Evolutionary conservation across 345 rosid genomes (phyloP).

Genomic region (Populus tremula): DNA sequence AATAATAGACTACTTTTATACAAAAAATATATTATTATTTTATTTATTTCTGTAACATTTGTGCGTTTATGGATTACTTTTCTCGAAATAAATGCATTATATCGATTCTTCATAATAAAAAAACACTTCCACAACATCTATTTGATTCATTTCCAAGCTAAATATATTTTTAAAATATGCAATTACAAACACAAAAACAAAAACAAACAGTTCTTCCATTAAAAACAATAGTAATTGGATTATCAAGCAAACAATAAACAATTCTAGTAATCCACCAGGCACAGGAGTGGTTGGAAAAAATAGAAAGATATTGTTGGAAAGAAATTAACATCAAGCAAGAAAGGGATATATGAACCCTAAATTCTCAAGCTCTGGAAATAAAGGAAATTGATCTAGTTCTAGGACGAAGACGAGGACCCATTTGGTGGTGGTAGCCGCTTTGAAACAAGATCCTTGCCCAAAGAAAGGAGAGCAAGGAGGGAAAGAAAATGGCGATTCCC

Average conservation of each 20-base stretch:
- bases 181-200: too few relatives aligned
- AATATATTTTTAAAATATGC: too few relatives aligned
- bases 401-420: not conserved
- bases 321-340: not conserved
- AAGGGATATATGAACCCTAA: not conserved
- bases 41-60: too few relatives aligned
- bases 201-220: not conserved
- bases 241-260: not conserved
- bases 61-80: too few relatives aligned
- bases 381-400: not conserved
- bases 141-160: too few relatives aligned
- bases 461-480: not conserved
- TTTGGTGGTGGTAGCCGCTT: not conserved
- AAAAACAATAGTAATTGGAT: not conserved
- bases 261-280: not conserved
- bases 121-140: too few relatives aligned
- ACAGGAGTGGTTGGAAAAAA: too few relatives aligned
- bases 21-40: too few relatives aligned
- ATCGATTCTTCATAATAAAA: too few relatives aligned
- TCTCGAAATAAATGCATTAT: too few relatives aligned
- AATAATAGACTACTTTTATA: too few relatives aligned
- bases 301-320: not conserved
- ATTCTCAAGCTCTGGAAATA: not conserved
- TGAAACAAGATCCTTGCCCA: not conserved
- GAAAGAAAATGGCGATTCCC: constrained; percentile 2